Conservation (phyloP, 306 rosid genomes). For the Cucurbita maxima region DNA sequence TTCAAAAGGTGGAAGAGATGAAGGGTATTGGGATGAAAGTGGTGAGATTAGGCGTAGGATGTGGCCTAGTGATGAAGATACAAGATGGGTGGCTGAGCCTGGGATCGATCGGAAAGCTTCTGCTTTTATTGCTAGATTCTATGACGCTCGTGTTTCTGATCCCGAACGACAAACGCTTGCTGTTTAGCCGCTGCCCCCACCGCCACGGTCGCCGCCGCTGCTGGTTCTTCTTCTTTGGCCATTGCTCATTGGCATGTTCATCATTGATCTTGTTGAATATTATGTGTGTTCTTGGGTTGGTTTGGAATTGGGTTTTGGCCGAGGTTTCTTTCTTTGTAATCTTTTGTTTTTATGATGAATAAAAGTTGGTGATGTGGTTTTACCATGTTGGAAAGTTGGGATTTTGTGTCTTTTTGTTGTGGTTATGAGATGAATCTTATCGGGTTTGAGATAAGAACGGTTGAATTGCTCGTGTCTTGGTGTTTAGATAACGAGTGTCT, state of each 20-base stretch:
- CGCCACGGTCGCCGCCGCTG: too few species aligned
- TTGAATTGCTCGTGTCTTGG: too few species aligned
- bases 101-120: conserved; percentile 75
- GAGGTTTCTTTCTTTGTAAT: too few species aligned
- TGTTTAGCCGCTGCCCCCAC: neutral
- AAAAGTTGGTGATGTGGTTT: too few species aligned
- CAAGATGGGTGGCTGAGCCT: conserved; percentile 83
- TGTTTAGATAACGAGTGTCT: too few species aligned
- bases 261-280: neutral
- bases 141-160: conserved; percentile 40
- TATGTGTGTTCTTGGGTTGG: neutral
- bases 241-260: neutral
- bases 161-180: conserved; percentile 34
- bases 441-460: too few species aligned
- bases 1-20: conserved; percentile 24
- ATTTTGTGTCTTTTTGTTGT: too few species aligned
- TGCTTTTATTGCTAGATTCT: conserved; percentile 65
- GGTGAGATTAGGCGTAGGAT: conserved; percentile 28
- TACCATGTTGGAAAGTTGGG: too few species aligned
- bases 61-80: conserved; percentile 71
- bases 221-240: neutral
- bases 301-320: too few species aligned
- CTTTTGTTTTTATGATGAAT: too few species aligned
- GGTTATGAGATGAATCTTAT: too few species aligned
- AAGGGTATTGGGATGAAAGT: conserved; percentile 33